phyloP scores from a whole-genome alignment of 2,329 filamentous ascomycete species.

The Fusarium tupiense region DNA sequence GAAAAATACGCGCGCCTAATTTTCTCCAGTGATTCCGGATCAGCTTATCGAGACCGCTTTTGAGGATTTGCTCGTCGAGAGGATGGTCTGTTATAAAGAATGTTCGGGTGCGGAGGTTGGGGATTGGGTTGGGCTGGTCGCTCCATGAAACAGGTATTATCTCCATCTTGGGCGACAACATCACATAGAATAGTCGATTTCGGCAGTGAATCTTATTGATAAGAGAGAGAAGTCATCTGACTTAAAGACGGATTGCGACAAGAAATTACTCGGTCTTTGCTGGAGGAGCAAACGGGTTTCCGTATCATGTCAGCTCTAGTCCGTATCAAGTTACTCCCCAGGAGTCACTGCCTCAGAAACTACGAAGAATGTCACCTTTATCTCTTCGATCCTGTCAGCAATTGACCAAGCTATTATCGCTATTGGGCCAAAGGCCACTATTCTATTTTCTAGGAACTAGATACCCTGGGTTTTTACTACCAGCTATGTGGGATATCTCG shows the following conservation, averaged over 20 bases:
- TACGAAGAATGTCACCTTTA: neutral
- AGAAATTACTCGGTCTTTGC: neutral
- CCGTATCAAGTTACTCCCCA: neutral
- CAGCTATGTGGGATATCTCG: too few relatives aligned
- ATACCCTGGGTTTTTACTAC: too few relatives aligned
- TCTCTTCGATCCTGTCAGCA: too few relatives aligned
- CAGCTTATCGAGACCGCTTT: neutral
- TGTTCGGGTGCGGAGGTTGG: neutral
- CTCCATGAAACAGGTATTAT: neutral
- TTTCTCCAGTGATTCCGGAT: constrained; percentile 7
- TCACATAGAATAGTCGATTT: too few relatives aligned
- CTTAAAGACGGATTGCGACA: too few relatives aligned
- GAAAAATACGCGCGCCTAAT: neutral
- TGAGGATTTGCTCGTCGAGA: neutral
- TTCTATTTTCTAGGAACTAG: too few relatives aligned
- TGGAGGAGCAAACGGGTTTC: neutral
- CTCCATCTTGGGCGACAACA: neutral
- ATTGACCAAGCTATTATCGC: too few relatives aligned
- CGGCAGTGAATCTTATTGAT: too few relatives aligned
- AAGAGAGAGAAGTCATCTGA: too few relatives aligned
- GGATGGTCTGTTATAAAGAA: constrained; percentile 7
- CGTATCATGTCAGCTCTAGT: neutral
- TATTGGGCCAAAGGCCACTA: too few relatives aligned
- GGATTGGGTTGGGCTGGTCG: constrained; percentile 1
- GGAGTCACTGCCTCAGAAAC: too few relatives aligned